Evolutionary conservation across 2,329 filamentous ascomycete genomes (phyloP).

Genomic region (Stagonosporopsis rhizophila): DNA sequence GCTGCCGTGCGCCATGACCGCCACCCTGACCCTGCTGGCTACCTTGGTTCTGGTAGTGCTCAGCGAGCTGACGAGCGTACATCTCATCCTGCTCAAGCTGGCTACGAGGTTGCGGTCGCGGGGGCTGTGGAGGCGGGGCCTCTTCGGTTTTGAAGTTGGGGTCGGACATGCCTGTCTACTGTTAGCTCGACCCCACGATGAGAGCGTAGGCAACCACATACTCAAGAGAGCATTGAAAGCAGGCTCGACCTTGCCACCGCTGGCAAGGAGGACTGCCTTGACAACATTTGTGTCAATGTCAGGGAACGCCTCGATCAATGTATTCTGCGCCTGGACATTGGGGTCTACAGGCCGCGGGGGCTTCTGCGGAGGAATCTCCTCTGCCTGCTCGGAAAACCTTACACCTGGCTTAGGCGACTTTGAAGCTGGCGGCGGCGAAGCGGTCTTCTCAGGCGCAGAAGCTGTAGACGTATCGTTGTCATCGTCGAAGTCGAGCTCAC

Average conservation of each 20-base stretch:
- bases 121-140: conserved; percentile 76
- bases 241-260: conserved; percentile 84
- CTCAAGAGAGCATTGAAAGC: conserved; percentile 94
- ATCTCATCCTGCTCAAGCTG: conserved; percentile 91
- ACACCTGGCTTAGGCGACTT: conserved; percentile 53
- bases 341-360: conserved; percentile 84
- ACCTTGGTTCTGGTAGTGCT: conserved; percentile 73
- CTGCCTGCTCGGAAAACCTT: conserved; percentile 55
- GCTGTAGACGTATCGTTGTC: conserved; percentile 56
- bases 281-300: conserved; percentile 79
- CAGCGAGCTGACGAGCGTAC: conserved; percentile 89
- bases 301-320: conserved; percentile 93
- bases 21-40: conserved; percentile 25
- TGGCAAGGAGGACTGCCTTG: conserved; percentile 86
- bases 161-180: conserved; percentile 59
- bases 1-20: conserved; percentile 52
- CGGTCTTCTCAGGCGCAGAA: conserved; percentile 37
- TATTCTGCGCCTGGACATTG: conserved; percentile 83
- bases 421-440: conserved; percentile 31
- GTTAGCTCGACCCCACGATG: conserved; percentile 16
- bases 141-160: conserved; percentile 59
- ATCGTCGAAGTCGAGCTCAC: conserved; percentile 65
- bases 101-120: conserved; percentile 75
- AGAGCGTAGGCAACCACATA: conserved; percentile 51
- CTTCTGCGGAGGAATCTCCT: conserved; percentile 71